Evolutionary conservation across 768 basidiomycete genomes (phyloP), one percentile per base, ranked within the genome.

Genomic region (Mycena maculata): DNA sequence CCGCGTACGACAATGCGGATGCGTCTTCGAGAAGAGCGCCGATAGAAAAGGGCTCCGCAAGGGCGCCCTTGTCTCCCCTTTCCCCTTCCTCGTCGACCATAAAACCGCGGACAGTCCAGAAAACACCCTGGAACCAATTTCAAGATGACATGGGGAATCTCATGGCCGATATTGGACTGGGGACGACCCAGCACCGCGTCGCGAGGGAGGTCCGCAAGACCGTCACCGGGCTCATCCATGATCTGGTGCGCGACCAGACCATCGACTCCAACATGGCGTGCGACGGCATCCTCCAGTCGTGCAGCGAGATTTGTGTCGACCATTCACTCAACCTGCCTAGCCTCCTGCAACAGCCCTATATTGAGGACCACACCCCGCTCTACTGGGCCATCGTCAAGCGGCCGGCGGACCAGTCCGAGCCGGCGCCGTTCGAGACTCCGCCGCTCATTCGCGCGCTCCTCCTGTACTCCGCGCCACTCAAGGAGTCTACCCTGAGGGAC

Each of bases 351-450:
- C 82, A 86, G 25, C 77, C 71, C 4, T 81, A 74, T 45, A 81
- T 87, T 47, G 86, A 87, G 65, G 78, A 76, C 3, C 86, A 82
- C 68, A 81, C 82, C 1, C 82, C 85, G 11, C 62, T 88, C 3
- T 88, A 87, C 71, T 88, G 87, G 87, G 83, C 80, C 0, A 81
- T 88, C 65, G 65, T 88, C 23, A 85, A 85, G 55, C 81, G 75
- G 1, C 78, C 80, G 2, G 4, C 67, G 33, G 70, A 67, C 30
- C 20, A 54, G n/a, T 13, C 55, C 7, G 63, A 33, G 22, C 60
- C 66, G 4, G 49, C 42, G 38, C 38, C 45, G 7, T 30, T 45
- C 28, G 73, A 16, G 73, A 71, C 8, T 56, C 73, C 33, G 16
- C 57, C 65, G 33, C 73, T 85, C 25, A 68, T 86, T 4, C 67